Evolutionary conservation across 2,329 filamentous ascomycete species (phyloP), one percentile per base, ranked within the genome.

Genomic region (Chaetomium sp.): DNA sequence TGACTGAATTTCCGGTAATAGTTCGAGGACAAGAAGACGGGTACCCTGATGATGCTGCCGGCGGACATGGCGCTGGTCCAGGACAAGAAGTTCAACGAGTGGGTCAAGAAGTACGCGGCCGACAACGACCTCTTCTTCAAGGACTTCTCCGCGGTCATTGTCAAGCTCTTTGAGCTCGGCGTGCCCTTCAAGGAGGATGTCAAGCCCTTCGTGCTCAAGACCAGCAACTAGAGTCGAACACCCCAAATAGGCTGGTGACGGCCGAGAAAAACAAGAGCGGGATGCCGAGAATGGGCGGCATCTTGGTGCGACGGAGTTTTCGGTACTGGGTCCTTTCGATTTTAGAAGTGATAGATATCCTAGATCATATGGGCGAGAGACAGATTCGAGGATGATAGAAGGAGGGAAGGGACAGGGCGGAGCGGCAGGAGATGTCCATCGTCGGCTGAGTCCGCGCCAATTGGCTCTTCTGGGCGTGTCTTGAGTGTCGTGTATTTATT

Each of bases 41-140:
- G 95, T 82, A 80, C 80, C 43, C 77, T 97, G 66, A 97, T 99
- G 94, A 97, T 99, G 92, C 78, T 99, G 72, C 94, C 94, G 52
- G 88, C 90, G 62, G 92, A 99, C 69, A 85, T 95, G 75, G 87
- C 87, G 55, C 79, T 97, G 55, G 76, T 95, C 68, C 82, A 91
- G 76, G 92, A 97, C 76, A 92, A 92, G 81, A 79, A 78, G 63
- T 95, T 97, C 80, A 84, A 81, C 74, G 77, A 82, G 68, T 85
- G 82, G 67, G 89, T 92, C 35, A 85, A 95, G 73, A 84, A 86
- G 71, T 97, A 96, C 70, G 91, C 92, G 67, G 89, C 89, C 79
- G 89, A 96, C 74, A 89, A 89, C 72, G 88, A 91, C 55, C 77
- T 78, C 51, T 99, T 96, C 82, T 97, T 97, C 82, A 86, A 87